Evolutionary conservation across 148 eudicot genomes (phyloP), one percentile per base, ranked within the genome.

Genomic region (Vaccinium myrtillus): DNA sequence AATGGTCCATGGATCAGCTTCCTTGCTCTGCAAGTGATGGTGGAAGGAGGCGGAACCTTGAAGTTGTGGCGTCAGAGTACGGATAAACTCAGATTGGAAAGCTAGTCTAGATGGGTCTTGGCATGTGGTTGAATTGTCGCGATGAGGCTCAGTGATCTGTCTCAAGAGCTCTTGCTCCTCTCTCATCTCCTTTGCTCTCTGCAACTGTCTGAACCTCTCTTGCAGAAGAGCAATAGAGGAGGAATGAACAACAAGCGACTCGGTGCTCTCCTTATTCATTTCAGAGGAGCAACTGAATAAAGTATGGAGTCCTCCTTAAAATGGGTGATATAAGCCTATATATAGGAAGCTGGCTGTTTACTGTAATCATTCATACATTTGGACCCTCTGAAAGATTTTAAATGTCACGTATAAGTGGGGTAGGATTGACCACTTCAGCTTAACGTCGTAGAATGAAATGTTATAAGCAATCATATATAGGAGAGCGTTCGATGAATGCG

Each of bases 151-250:
- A 36, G 46, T 51, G 2, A 79, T 48, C 21, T 73, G 79, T 74
- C 39, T 54, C 39, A 48, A 58, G 23, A 73, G 80, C 58, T 70
- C 86, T 70, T 46, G 80, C 16, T 59, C 77, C 54, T 74, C 75
- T 58, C 87, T 80, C 83, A 73, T 85, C 79, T 43, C 78, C 79
- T 76, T 76, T 18, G 53, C 79, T 48, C 79, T 76, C 55, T 76
- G 79, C 55, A 76, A 76, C 21, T 21, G 55, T 76, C 54, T 76
- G 79, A 76, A 76, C 79, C 79, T 76, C 79, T 76, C 79, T 76
- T 76, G 79, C 63, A 79, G 83, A 85, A 85, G 87, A 73, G 87
- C 83, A 79, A 85, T 80, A 27, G 87, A 85, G 48, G 87, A 85
- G 25, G 77, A 76, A 71, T 75, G 69, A 55, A 10, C 30, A 8